Conservation (phyloP, 2,329 filamentous ascomycete species). For the Arthrobotrys pseudoclavata region DNA sequence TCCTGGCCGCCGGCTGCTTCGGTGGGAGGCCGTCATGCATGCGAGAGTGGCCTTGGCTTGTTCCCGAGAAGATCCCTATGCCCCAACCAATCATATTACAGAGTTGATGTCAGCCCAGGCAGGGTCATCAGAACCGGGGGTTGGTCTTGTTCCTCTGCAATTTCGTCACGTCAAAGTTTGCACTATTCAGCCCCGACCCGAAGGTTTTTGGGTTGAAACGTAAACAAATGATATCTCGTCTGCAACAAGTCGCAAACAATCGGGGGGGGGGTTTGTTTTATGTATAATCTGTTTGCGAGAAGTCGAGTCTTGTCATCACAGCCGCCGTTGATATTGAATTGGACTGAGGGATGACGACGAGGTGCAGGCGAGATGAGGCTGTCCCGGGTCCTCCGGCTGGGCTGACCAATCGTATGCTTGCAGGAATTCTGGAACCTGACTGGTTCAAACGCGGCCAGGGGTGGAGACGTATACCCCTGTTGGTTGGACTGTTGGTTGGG, state of each 20-base stretch:
- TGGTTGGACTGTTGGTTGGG: constrained; percentile 27
- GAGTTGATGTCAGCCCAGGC: constrained; percentile 48
- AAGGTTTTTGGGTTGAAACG: constrained; percentile 20
- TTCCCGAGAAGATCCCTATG: constrained; percentile 54
- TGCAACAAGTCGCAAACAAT: constrained; percentile 14
- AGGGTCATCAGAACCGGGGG: constrained; percentile 29
- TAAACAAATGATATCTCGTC: background rate
- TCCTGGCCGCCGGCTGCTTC: constrained; percentile 30
- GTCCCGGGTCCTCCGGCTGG: constrained; percentile 51
- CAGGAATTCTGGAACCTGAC: constrained; percentile 35
- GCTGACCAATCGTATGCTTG: constrained; percentile 44
- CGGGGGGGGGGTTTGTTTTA: constrained; percentile 14
- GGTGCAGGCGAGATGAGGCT: constrained; percentile 54
- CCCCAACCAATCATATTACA: constrained; percentile 44
- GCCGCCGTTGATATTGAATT: constrained; percentile 18
- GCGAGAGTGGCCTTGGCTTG: constrained; percentile 51
- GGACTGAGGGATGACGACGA: constrained; percentile 20
- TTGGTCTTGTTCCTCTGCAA: constrained; percentile 45
- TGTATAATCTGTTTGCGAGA: constrained; percentile 17
- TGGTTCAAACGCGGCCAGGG: constrained; percentile 42
- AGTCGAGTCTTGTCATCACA: constrained; percentile 24
- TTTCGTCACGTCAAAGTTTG: constrained; percentile 36
- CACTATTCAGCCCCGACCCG: constrained; percentile 18
- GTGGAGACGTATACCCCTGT: constrained; percentile 26
- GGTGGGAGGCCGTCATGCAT: constrained; percentile 51